Evolutionary conservation across 257 asterid genomes (phyloP).

Genomic region (Fraxinus pennsylvanica): DNA sequence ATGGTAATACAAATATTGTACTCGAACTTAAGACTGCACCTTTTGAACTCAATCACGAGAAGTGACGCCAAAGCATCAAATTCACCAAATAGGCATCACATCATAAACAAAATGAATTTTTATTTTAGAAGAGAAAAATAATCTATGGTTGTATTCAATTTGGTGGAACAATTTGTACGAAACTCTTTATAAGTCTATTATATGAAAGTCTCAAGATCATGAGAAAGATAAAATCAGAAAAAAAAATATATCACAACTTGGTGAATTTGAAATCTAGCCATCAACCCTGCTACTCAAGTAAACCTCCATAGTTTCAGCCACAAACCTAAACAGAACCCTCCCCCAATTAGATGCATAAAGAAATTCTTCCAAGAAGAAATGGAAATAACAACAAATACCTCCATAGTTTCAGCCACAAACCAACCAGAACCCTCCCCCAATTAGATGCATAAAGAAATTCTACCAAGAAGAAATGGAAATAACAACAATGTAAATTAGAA

Average conservation of each 20-base stretch:
- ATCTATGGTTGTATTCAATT: background rate
- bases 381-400: background rate
- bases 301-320: background rate
- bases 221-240: background rate
- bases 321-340: background rate
- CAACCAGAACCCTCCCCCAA: background rate
- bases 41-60: constrained; percentile 5
- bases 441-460: background rate
- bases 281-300: background rate
- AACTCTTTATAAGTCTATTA: background rate
- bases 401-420: background rate
- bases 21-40: constrained; percentile 11
- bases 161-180: background rate
- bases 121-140: background rate
- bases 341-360: background rate
- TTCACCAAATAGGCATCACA: background rate
- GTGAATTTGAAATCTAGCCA: background rate
- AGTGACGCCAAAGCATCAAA: constrained; percentile 9
- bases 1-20: background rate
- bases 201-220: background rate
- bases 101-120: background rate
- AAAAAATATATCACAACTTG: background rate
- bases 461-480: background rate
- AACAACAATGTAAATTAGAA: background rate
- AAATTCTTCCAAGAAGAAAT: background rate